Evolutionary conservation across 2,329 filamentous ascomycete genomes (phyloP), one percentile per base, ranked within the genome.

Genomic region (Plenodomus biglobosus): DNA sequence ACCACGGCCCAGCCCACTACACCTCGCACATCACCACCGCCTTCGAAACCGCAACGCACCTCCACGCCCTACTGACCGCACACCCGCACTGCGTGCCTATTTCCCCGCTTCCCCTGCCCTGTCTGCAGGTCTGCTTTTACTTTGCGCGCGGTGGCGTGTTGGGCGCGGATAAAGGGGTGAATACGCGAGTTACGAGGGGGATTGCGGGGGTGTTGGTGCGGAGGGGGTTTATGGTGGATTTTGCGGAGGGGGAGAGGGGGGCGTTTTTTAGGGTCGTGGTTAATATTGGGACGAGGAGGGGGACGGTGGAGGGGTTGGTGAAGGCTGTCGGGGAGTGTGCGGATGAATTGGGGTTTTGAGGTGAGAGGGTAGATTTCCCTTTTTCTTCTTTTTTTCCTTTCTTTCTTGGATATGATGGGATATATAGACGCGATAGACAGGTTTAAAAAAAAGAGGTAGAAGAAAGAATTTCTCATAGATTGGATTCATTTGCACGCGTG

Each of bases 111-210:
- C 88, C 90, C 20, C 86, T 92, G 39, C 69, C 68, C 13, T 97
- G 92, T 73, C 76, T 96, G 68, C 94, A 97, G 74, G 88, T 97
- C 18, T 96, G 92, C 76, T 97, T 97, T 71, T 96, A 96, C 70
- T 91, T 88, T 64, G 84, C 86, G 0, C 83, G 83, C 0, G 76
- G 76, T 1, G 82, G 85, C 2, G 61, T 71, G 48, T 55, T 87
- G 46, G 65, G 71, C 1, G 63, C 65, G 11, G 74, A 77, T 46
- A 59, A 49, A 47, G 73, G 76, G 46, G 69, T 66, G 42, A 87
- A 86, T 65, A 80, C 79, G 42, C 74, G 69, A 58, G 66, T 77
- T 5, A 88, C 85, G 3, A 77, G 76, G 55, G 70, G 73, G 34
- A 78, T 88, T 40, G 78, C 80, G 5, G 71, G 75, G 48, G 73